phyloP scores from a whole-genome alignment of 2,329 filamentous ascomycete species.

The Rhinocladiella mackenziei region DNA sequence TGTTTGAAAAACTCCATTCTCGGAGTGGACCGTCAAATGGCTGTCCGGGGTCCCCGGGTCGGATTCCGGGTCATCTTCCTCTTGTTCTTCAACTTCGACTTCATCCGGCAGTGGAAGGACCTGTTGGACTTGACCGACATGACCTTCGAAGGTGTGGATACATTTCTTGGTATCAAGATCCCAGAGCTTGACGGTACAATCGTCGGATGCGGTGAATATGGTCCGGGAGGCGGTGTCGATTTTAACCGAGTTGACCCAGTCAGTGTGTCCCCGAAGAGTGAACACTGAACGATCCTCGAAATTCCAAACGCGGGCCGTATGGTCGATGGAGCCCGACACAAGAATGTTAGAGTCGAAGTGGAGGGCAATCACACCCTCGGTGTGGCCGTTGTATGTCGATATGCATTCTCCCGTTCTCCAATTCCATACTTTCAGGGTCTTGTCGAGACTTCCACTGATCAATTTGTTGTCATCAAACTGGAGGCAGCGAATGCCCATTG shows the following conservation, averaged over 20 bases:
- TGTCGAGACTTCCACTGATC: slow-evolving; percentile 84
- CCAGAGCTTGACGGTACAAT: slow-evolving; percentile 87
- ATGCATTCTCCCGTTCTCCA: slow-evolving; percentile 88
- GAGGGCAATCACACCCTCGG: slow-evolving; percentile 76
- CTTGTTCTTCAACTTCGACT: slow-evolving; percentile 78
- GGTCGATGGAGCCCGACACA: slow-evolving; percentile 84
- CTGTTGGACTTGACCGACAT: slow-evolving; percentile 94
- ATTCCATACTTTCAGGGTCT: slow-evolving; percentile 90
- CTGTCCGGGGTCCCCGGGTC: slow-evolving; percentile 25
- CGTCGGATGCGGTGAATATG: slow-evolving; percentile 88
- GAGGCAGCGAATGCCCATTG: slow-evolving; percentile 75
- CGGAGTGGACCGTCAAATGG: slow-evolving; percentile 13
- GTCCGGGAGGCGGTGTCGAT: slow-evolving; percentile 79
- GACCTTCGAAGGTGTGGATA: slow-evolving; percentile 74
- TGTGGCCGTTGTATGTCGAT: slow-evolving; percentile 74
- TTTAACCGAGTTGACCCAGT: slow-evolving; percentile 96
- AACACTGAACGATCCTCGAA: slow-evolving; percentile 79
- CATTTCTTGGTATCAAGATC: slow-evolving; percentile 80
- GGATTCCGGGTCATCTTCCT: slow-evolving; percentile 36
- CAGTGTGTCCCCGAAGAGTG: slow-evolving; percentile 74
- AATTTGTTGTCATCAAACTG: slow-evolving; percentile 92
- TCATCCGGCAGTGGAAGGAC: slow-evolving; percentile 78
- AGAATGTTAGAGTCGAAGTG: slow-evolving; percentile 82
- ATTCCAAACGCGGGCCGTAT: slow-evolving; percentile 88
- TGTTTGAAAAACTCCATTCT: slow-evolving; percentile 14